Conservation (phyloP, 495 filamentous ascomycete genomes). For the Annulohypoxylon stygium region DNA sequence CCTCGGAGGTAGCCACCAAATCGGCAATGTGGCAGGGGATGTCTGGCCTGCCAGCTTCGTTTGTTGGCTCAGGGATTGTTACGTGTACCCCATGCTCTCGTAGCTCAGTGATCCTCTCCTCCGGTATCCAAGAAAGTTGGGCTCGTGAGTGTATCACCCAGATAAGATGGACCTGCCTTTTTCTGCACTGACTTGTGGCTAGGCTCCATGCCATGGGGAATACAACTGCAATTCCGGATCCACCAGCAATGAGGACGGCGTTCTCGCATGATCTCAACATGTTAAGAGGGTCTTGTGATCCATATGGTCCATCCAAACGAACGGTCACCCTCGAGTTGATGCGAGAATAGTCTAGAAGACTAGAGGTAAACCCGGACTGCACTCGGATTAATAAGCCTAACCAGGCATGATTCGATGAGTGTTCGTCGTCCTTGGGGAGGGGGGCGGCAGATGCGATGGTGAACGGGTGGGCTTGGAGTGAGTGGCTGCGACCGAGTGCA, state of each 20-base stretch:
- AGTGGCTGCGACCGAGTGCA: conserved; percentile 58
- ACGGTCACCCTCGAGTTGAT: conserved; percentile 54
- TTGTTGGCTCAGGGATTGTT: conserved; percentile 65
- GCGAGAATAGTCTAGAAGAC: conserved; percentile 64
- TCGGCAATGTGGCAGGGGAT: conserved; percentile 55
- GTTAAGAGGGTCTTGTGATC: conserved; percentile 54
- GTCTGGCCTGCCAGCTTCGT: conserved; percentile 65
- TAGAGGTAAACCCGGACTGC: conserved; percentile 69
- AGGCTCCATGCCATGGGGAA: conserved; percentile 65
- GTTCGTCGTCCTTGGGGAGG: conserved; percentile 3
- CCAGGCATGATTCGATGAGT: conserved; percentile 53
- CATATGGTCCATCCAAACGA: conserved; percentile 70
- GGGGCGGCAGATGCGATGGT: conserved; percentile 69
- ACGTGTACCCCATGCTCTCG: conserved; percentile 61
- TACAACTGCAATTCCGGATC: conserved; percentile 72
- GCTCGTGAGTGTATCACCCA: conserved; percentile 67
- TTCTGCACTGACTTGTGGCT: conserved; percentile 32
- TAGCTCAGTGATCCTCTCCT: conserved; percentile 60
- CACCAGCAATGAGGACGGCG: conserved; percentile 69
- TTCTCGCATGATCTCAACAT: conserved; percentile 58
- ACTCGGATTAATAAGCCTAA: conserved; percentile 68
- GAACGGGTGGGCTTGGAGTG: conserved; percentile 70
- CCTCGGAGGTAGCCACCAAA: conserved; percentile 43
- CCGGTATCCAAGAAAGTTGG: conserved; percentile 65
- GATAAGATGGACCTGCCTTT: conserved; percentile 64